Evolutionary conservation across 495 filamentous ascomycete species (phyloP).

Genomic region (Penicillium tannophilum): DNA sequence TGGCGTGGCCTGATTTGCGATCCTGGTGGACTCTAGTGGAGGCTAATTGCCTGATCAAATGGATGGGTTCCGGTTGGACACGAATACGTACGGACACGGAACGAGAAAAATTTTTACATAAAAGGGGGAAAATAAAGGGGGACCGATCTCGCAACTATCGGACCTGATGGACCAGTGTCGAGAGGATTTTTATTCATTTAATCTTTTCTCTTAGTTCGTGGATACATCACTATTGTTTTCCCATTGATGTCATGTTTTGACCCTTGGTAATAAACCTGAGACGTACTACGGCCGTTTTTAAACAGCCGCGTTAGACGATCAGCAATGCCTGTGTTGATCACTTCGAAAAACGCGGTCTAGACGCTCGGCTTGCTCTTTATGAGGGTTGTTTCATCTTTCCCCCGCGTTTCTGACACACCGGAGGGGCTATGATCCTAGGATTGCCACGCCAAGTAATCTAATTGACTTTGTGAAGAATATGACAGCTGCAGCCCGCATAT

Average conservation of each 20-base stretch:
- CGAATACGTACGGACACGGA: neutral
- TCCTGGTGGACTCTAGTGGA: slow-evolving; percentile 8
- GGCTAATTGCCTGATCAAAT: slow-evolving; percentile 22
- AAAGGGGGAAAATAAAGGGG: slow-evolving; percentile 2
- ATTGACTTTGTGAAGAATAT: slow-evolving; percentile 21
- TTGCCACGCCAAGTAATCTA: slow-evolving; percentile 13
- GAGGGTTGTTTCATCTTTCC: neutral
- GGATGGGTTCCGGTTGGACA: slow-evolving; percentile 11
- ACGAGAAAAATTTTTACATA: neutral
- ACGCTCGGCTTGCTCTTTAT: neutral
- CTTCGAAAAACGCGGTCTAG: slow-evolving; percentile 13
- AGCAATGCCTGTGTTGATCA: slow-evolving; percentile 20
- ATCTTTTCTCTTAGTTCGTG: neutral
- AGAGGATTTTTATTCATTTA: neutral
- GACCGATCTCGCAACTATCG: neutral
- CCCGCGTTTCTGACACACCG: slow-evolving; percentile 11
- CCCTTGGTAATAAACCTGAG: slow-evolving; percentile 16
- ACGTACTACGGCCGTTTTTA: slow-evolving; percentile 16
- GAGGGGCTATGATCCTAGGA: slow-evolving; percentile 9
- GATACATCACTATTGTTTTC: neutral
- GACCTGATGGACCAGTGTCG: neutral
- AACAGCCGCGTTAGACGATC: slow-evolving; percentile 28
- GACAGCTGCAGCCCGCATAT: slow-evolving; percentile 20
- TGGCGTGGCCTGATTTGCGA: slow-evolving; percentile 22
- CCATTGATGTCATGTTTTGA: slow-evolving; percentile 2